A percentile compares a stretch with the other conserved stretches of the same genome.
Evolutionary conservation across 257 asterid genomes (phyloP).

Genomic region (Craterostigma plantagineum): DNA sequence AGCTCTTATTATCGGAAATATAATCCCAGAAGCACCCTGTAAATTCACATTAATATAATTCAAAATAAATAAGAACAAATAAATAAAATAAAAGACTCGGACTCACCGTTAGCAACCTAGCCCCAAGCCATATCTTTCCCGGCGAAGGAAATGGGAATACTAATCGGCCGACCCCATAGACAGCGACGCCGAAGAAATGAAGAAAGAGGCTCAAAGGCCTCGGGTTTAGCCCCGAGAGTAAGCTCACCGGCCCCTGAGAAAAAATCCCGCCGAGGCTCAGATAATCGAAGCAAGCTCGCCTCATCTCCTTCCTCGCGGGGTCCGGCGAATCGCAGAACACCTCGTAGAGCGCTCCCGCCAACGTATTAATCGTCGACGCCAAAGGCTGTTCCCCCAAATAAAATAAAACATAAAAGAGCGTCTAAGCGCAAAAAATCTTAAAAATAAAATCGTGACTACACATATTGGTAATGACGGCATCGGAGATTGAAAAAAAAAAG

Average conservation of each 20-base stretch:
- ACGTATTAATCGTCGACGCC: slow-evolving; percentile 60
- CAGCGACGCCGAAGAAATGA: slow-evolving; percentile 61
- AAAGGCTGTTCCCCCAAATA: no score
- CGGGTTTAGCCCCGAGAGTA: slow-evolving; percentile 66
- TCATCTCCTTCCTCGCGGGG: slow-evolving; percentile 56
- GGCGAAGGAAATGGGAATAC: slow-evolving; percentile 63
- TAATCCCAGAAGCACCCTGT: no score
- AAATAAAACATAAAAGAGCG: no score
- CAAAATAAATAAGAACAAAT: no score
- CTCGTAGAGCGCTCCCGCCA: slow-evolving; percentile 64
- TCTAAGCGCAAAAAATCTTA: no score
- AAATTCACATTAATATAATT: no score
- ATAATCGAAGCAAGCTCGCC: slow-evolving; percentile 55
- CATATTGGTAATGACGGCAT: no score
- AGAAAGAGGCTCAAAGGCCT: slow-evolving; percentile 46
- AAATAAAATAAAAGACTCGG: no score
- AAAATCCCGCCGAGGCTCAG: slow-evolving; percentile 47
- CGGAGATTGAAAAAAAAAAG: no score
- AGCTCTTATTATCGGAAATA: no score
- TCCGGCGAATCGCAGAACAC: slow-evolving; percentile 61
- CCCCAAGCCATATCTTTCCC: background rate
- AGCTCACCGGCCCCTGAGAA: slow-evolving; percentile 39
- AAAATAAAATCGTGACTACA: no score
- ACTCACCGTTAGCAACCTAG: no score
- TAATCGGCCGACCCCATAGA: slow-evolving; percentile 47